Evolutionary conservation across 441 rosid genomes (phyloP).

Genomic region (Adansonia madagascariensis): DNA sequence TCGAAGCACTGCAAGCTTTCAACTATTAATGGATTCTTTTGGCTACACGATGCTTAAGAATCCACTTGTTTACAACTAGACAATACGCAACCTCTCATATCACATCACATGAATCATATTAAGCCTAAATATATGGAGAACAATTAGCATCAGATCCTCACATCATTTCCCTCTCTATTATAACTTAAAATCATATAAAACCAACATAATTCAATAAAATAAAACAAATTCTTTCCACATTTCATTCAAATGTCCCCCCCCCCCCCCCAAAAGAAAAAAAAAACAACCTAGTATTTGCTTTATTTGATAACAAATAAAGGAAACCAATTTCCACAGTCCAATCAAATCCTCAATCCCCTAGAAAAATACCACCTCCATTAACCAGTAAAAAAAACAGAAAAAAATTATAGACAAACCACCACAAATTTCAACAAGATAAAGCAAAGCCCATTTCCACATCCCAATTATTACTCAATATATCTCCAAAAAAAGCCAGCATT

Average conservation of each 20-base stretch:
- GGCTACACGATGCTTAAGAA: not conserved
- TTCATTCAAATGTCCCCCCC: slow-evolving; percentile 8
- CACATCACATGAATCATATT: not conserved
- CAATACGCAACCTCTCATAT: not conserved
- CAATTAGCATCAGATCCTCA: not conserved
- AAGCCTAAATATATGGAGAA: no score
- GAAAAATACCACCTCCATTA: not conserved
- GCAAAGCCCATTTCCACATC: not conserved
- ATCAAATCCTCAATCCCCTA: not conserved
- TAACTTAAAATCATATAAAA: not conserved
- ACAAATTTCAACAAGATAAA: slow-evolving; percentile 2
- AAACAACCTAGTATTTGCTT: not conserved
- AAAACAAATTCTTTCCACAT: not conserved
- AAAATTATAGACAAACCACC: not conserved
- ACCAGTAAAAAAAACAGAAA: not conserved
- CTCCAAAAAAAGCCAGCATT: not conserved
- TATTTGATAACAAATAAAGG: not conserved
- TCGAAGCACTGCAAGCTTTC: not conserved
- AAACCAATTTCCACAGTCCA: not conserved
- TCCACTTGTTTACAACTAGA: not conserved
- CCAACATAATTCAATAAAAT: slow-evolving; percentile 13
- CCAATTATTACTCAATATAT: not conserved
- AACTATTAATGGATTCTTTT: not conserved
- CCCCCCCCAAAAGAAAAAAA: not conserved
- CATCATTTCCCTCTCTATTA: not conserved